Evolutionary conservation across 2,329 filamentous ascomycete species (phyloP).

Genomic region (Gyromitra esculenta): DNA sequence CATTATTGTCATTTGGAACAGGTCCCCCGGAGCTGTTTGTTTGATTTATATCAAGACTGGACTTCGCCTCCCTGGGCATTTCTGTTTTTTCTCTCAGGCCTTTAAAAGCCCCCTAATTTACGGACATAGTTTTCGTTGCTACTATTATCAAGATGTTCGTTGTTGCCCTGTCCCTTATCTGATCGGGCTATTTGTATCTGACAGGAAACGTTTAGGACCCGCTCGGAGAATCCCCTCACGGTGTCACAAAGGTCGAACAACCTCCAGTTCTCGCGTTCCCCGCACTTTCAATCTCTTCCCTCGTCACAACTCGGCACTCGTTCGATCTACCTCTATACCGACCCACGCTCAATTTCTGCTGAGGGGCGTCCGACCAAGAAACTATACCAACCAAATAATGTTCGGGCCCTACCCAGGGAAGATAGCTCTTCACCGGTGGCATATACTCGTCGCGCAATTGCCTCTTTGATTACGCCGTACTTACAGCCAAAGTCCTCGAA

Average conservation of each 20-base stretch:
- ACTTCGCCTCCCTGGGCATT: conserved; percentile 23
- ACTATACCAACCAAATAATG: conserved; percentile 44
- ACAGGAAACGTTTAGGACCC: conserved; percentile 28
- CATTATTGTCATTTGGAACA: conserved; percentile 38
- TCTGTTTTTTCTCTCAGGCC: not conserved
- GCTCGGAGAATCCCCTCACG: conserved; percentile 49
- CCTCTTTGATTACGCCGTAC: conserved; percentile 51
- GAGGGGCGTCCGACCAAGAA: conserved; percentile 46
- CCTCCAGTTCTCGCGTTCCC: conserved; percentile 53
- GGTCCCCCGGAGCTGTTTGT: conserved; percentile 17
- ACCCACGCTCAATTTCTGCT: conserved; percentile 48
- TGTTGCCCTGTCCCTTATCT: conserved; percentile 39
- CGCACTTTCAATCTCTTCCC: conserved; percentile 43
- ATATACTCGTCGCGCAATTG: conserved; percentile 39
- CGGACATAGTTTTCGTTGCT: conserved; percentile 33
- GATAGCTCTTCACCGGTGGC: conserved; percentile 6
- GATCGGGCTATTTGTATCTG: conserved; percentile 20
- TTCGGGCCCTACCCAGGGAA: conserved; percentile 2
- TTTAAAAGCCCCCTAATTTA: conserved; percentile 17
- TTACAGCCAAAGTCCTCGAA: conserved; percentile 42
- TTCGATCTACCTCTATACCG: conserved; percentile 48
- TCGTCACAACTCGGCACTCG: conserved; percentile 40
- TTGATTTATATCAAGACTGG: conserved; percentile 43
- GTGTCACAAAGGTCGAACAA: conserved; percentile 53
- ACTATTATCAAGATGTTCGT: conserved; percentile 46